Evolutionary conservation across 805 yeast species (phyloP), one percentile per base, ranked within the genome.

Genomic region (Ogataea nakhonphanomensis): DNA sequence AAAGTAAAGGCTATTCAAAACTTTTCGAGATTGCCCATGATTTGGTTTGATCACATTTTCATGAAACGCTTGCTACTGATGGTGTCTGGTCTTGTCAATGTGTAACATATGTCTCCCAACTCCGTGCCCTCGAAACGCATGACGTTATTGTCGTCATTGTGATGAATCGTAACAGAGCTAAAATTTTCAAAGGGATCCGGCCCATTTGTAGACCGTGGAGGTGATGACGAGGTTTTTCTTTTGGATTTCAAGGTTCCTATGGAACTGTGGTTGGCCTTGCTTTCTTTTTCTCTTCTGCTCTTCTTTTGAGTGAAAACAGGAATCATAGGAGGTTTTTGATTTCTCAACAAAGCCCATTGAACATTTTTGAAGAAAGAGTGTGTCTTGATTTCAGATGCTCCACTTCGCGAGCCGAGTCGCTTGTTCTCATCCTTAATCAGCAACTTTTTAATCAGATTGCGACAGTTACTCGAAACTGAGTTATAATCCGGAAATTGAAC

Each of bases 281-380:
- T 33, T 28, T 46, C 54, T 44, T 46, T 41, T 13, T 46, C 52
- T 13, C 30, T 41, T 22, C 53, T 47, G 13, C 30, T 30, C 26
- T 53, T 56, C 35, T 52, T 55, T 20, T 52, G 51, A 10, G 59
- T 54, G 30, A 88, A 71, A 0, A 84, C 84, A 0, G 99, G 99
- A 12, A 93, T 81, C 81, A 93, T 81, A 11, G 99, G 99, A 1
- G 99, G 98, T 43, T 84, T 83, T 58, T 84, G 93, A 61, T 93
- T 86, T 53, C 99, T 75, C 42, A 93, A 67, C 44, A 93, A 70
- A 0, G 99, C 97, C 99, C 99, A 93, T 59, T 89, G 95, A 1
- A 87, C 81, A 52, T 71, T 84, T 58, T 89, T 91, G 73, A 93
- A 93, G 53, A 90, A 95, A 0, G 87, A 80, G 61, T 95, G 99